These are phyloP conservation scores for Leccinum obscurum DNA, from an alignment of 768 basidiomycete species.

Conservation along the genomic window DNA sequence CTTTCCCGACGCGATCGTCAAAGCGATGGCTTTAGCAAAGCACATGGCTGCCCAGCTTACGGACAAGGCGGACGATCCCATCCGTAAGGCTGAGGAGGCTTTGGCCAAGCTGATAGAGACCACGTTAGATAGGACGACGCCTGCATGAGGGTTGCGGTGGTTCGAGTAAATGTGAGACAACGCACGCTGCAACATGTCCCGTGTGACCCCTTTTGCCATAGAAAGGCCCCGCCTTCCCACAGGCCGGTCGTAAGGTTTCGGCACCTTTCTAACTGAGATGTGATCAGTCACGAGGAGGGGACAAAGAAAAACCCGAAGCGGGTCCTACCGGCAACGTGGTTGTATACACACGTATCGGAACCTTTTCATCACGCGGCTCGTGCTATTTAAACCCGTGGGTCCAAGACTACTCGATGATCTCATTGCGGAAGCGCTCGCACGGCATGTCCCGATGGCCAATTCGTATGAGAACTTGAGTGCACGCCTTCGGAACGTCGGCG, in stretches of 20 bases:
- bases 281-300: not conserved
- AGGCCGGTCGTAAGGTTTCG: slow-evolving; percentile 80
- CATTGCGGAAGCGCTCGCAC: slow-evolving; percentile 44
- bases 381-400: slow-evolving; percentile 45
- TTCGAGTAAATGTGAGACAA: not conserved
- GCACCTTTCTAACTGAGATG: slow-evolving; percentile 49
- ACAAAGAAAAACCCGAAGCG: not conserved
- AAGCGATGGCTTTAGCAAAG: no score
- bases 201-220: slow-evolving; percentile 15
- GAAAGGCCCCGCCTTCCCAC: slow-evolving; percentile 44
- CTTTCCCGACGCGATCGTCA: no score
- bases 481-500: slow-evolving; percentile 89
- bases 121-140: no score
- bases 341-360: slow-evolving; percentile 87
- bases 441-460: slow-evolving; percentile 84
- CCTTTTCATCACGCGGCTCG: slow-evolving; percentile 77
- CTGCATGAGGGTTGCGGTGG: no score
- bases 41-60: no score
- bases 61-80: no score
- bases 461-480: slow-evolving; percentile 86
- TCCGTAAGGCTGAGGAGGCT: no score
- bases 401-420: slow-evolving; percentile 33
- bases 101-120: no score
- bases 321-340: slow-evolving; percentile 72
- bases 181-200: slow-evolving; percentile 16